Evolutionary conservation across 176 grass and related monocot genomes (phyloP), one percentile per base, ranked within the genome.

Genomic region (Neostapfia colusana): DNA sequence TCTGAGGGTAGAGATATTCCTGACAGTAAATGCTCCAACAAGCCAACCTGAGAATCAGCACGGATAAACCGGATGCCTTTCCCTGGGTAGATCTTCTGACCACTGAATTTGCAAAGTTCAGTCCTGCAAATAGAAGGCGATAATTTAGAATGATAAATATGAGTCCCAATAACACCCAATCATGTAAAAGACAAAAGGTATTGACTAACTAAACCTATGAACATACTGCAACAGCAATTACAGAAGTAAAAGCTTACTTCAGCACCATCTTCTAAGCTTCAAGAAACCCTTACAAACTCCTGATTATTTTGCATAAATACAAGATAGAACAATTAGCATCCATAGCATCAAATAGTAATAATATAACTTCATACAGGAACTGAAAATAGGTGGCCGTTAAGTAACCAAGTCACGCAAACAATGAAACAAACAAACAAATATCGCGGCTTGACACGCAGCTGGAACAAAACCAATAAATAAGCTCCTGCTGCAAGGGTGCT

Each of bases 31-130:
- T 12, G 9, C 1, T 66, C 8, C 15, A 78, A 53, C 28, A 69
- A 34, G 12, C n/a, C 12, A 74, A 93, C 91, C 87, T 90, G 87
- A 21, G 91, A 93, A 58, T 93, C 91, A 27, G 84, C 71, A 77
- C 91, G 83, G 25, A 93, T 85, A 67, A 93, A 90, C 10, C 91
- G 65, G 31, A 93, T 93, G 80, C 91, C 91, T 75, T 93, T 93
- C 75, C 91, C 91, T 49, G 91, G 91, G 54, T 93, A 93, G 59
- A 93, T 93, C 87, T 93, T 93, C 61, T 75, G 77, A 6, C 91
- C 91, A 41, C 91, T 93, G 76, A 93, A 93, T 76, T 87, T 87
- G 78, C 91, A 93, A 63, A 93, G 91, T 46, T 93, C 91, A 1
- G 91, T 93, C 81, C 91, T 93, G 63, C 42, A 46, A 41, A 8